phyloP scores from a whole-genome alignment of 2,329 filamentous ascomycete species.

The Blastomyces percursus region DNA sequence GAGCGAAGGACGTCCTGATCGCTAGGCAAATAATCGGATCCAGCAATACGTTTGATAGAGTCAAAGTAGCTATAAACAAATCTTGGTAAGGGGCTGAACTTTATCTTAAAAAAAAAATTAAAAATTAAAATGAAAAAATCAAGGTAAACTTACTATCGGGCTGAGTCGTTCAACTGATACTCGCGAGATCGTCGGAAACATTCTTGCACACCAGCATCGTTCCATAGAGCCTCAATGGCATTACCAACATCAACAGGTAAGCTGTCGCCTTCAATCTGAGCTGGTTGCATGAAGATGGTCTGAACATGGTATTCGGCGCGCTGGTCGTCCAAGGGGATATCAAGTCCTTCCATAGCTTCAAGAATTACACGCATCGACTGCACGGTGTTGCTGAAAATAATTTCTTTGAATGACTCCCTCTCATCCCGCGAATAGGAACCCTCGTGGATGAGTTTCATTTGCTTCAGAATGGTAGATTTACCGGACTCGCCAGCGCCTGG shows the following conservation, averaged over 20 bases:
- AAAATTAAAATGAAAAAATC: too few relatives aligned
- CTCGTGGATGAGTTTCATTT: slow-evolving; percentile 99
- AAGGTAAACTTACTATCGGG: slow-evolving; percentile 65
- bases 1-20: slow-evolving; percentile 92
- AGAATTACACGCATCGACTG: slow-evolving; percentile 61
- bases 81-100: slow-evolving; percentile 25
- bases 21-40: slow-evolving; percentile 86
- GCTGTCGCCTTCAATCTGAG: slow-evolving; percentile 90
- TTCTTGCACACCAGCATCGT: slow-evolving; percentile 81
- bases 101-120: not conserved
- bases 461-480: slow-evolving; percentile 88
- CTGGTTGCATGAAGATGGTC: slow-evolving; percentile 97
- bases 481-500: slow-evolving; percentile 94
- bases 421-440: slow-evolving; percentile 93
- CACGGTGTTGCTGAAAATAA: slow-evolving; percentile 61
- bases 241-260: slow-evolving; percentile 88
- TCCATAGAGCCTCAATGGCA: slow-evolving; percentile 87
- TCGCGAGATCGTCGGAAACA: slow-evolving; percentile 93
- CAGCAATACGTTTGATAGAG: slow-evolving; percentile 80
- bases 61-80: slow-evolving; percentile 68
- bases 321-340: slow-evolving; percentile 78
- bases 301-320: slow-evolving; percentile 95
- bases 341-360: slow-evolving; percentile 57
- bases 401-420: slow-evolving; percentile 59
- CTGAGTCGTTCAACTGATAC: slow-evolving; percentile 93